Evolutionary conservation across 129 eudicot species (phyloP), one percentile per base, ranked within the genome.

Genomic region (Centella asiatica): DNA sequence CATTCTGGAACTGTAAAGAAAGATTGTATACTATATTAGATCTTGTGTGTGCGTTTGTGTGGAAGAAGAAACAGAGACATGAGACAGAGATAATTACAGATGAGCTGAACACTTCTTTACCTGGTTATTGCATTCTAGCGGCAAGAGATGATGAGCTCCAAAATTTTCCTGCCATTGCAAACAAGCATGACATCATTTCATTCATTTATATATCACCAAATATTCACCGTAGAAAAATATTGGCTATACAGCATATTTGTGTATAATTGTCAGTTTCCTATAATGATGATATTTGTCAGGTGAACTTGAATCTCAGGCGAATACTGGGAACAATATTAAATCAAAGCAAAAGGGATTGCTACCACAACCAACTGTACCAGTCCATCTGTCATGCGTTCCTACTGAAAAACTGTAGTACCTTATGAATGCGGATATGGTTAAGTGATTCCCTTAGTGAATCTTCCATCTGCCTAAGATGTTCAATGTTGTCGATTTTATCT

Each of bases 401-500:
- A 25, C 23, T 23, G 15, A 68, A 37, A 14, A 32, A 12, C 60
- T 36, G 54, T 24, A 69, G 52, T 76, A 92, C 99, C 99, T 92
- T 92, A 24, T 73, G 80, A 45, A 77, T 64, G 48, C 65, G 85
- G 40, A 85, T 57, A 22, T 67, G 82, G 53, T 76, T 72, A 66
- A 92, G 95, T 36, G 95, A 77, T 62, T 80, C 90, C 62, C 79
- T 77, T 7, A 92, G 70, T 48, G 88, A 81, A 60, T 82, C 80
- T 72, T 92, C 96, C 99, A 92, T 87, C 77, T 75, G 90, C 66
- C 75, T 74, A n/a, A 92, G 88, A 47, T 84, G 88, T 57, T 87
- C 96, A 31, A 87, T 69, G 52, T 84, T 79, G 68, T 87, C 84
- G 4, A 80, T 80, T 76, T 80, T 80, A 68, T 92, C 92, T 4